Conservation (phyloP, 2,329 filamentous ascomycete species). For the Acrocalymma vagum region DNA sequence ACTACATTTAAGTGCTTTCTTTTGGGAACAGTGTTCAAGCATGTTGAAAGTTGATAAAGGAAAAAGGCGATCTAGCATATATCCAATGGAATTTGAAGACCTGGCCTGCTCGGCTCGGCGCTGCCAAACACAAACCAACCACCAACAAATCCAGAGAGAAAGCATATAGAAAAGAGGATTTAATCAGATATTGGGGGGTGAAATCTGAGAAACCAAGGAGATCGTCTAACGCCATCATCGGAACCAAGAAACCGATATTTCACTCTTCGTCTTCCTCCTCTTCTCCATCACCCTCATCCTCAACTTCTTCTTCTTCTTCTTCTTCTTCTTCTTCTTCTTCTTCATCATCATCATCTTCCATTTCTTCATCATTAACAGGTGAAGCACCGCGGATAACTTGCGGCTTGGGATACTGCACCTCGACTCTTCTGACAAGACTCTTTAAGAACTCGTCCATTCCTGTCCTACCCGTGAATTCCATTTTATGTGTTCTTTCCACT, state of each 20-base stretch:
- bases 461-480: too few species aligned
- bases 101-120: too few species aligned
- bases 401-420: slow-evolving; percentile 23
- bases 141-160: too few species aligned
- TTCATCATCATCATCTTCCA: slow-evolving; percentile 18
- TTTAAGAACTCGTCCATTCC: slow-evolving; percentile 21
- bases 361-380: slow-evolving; percentile 4
- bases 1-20: too few species aligned
- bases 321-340: slow-evolving; percentile 21
- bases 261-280: slow-evolving; percentile 13
- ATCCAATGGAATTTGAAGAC: too few species aligned
- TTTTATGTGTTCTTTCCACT: slow-evolving; percentile 17
- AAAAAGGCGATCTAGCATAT: too few species aligned
- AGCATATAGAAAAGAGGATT: too few species aligned
- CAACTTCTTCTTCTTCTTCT: slow-evolving; percentile 9
- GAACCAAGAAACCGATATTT: not conserved
- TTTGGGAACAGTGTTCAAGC: too few species aligned
- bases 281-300: slow-evolving; percentile 12
- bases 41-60: too few species aligned
- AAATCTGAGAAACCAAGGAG: slow-evolving; percentile 7
- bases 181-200: too few species aligned
- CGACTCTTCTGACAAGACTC: slow-evolving; percentile 16
- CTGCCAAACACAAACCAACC: too few species aligned
- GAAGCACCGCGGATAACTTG: not conserved
- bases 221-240: too few species aligned